Evolutionary conservation across 176 grass and related monocot genomes (phyloP), one percentile per base, ranked within the genome.

Genomic region (Cenchrus americanus): DNA sequence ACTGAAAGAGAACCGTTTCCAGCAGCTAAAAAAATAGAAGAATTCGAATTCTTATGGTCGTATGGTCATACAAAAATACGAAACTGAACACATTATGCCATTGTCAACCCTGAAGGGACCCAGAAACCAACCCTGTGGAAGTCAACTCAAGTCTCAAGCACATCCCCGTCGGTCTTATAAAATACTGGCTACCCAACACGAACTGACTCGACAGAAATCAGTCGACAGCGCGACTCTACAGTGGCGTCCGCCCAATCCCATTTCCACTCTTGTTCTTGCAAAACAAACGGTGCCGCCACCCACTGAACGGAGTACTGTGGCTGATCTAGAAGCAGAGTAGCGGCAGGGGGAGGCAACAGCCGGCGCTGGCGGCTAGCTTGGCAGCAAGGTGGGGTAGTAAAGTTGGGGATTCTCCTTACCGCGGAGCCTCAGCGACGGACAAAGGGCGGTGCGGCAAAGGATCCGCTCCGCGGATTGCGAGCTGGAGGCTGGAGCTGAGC

Each of bases 401-500:
- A 78, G 58, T 41, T 27, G 75, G 66, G 17, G 34, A 54, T 17
- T 21, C 46, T 10, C 32, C 63, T 89, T 48, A 64, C 78, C 54
- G 41, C 54, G 64, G 65, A 71, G 41, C 34, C 34, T 2, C 59
- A 77, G 71, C 34, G 44, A n/a, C 14, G 50, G 30, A 10, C 43
- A 14, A n/a, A 59, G 21, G 53, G 24, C 24, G 71, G 40, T 24
- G 57, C 13, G 57, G 4, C 14, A 15, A 15, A 58, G 66, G 1
- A 32, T 44, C 17, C 53, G 77, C 77, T 81, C 59, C 70, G 18
- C 70, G 18, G 18, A 69, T 42, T 26, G 78, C 77, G 18, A 32
- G 44, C 71, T 10, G 44, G 22, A 80, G 87, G 44, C 71, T 10
- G 44, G 22, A 80, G 87, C 71, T 3, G 17, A 53, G 71, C 63